phyloP scores from a whole-genome alignment of 2,329 filamentous ascomycete genomes.

The Aspergillus niger region DNA sequence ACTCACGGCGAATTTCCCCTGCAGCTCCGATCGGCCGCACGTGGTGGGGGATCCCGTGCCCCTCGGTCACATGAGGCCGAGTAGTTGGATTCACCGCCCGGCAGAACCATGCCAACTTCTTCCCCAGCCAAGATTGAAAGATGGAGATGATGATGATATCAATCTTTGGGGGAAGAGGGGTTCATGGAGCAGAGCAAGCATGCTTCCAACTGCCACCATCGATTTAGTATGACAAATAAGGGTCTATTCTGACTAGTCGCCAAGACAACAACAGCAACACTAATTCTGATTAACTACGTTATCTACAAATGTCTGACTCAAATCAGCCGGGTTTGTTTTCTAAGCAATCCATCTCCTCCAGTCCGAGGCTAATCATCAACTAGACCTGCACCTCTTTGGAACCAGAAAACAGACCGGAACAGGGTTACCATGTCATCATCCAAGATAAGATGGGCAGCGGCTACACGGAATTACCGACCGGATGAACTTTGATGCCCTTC shows the following conservation, averaged over 20 bases:
- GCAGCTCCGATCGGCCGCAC: conserved; percentile 17
- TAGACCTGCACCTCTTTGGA: background rate
- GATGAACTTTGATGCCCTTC: conserved; percentile 2
- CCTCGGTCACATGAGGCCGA: background rate
- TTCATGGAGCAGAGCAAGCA: no score
- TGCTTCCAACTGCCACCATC: no score
- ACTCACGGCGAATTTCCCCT: conserved; percentile 8
- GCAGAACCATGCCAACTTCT: background rate
- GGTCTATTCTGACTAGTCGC: background rate
- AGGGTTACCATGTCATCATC: background rate
- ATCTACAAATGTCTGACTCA: no score
- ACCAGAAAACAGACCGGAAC: background rate
- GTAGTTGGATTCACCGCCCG: background rate
- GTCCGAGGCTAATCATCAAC: background rate
- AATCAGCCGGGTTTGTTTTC: background rate
- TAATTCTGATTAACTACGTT: background rate
- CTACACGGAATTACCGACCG: background rate
- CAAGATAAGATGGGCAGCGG: background rate
- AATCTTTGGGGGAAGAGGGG: background rate
- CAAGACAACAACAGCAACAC: background rate
- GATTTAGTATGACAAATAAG: no score
- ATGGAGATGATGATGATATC: background rate
- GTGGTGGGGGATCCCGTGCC: conserved; percentile 10
- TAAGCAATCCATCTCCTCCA: background rate
- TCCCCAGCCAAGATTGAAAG: background rate